phyloP scores from a whole-genome alignment of 2,329 filamentous ascomycete genomes.

The Ophiostoma tasmaniense region DNA sequence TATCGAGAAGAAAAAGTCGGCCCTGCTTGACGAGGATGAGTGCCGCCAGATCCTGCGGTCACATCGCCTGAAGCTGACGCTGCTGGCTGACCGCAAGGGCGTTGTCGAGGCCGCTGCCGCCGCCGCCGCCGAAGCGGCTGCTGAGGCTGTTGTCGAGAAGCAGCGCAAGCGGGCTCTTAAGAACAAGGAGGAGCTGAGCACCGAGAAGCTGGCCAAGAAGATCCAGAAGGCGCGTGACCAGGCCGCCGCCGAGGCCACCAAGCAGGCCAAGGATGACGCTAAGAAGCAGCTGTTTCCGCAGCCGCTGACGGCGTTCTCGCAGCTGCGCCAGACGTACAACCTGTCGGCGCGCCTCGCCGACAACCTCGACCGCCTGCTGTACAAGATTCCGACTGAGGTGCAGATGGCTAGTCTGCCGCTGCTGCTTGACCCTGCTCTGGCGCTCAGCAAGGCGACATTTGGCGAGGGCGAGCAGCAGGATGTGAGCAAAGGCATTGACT shows the following conservation, averaged over 20 bases:
- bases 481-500: constrained; percentile 49
- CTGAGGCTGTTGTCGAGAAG: constrained; percentile 1
- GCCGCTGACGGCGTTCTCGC: constrained; percentile 67
- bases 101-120: constrained; percentile 31
- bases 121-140: constrained; percentile 9
- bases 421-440: constrained; percentile 52
- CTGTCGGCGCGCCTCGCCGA: constrained; percentile 64
- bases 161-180: constrained; percentile 1
- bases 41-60: constrained; percentile 65
- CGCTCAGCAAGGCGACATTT: constrained; percentile 33
- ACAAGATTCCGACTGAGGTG: constrained; percentile 82
- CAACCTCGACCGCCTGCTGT: constrained; percentile 79
- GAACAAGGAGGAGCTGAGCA: constrained; percentile 26
- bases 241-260: constrained; percentile 34
- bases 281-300: constrained; percentile 65
- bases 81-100: constrained; percentile 54
- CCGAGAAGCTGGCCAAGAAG: constrained; percentile 40
- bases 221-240: constrained; percentile 37
- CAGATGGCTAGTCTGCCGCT: constrained; percentile 81
- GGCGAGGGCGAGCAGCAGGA: constrained; percentile 13
- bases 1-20: constrained; percentile 25
- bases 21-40: constrained; percentile 55
- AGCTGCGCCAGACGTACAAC: constrained; percentile 62
- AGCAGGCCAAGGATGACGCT: constrained; percentile 36
- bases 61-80: constrained; percentile 76